phyloP scores from a whole-genome alignment of 345 rosid genomes.

The Bruguiera parviflora region DNA sequence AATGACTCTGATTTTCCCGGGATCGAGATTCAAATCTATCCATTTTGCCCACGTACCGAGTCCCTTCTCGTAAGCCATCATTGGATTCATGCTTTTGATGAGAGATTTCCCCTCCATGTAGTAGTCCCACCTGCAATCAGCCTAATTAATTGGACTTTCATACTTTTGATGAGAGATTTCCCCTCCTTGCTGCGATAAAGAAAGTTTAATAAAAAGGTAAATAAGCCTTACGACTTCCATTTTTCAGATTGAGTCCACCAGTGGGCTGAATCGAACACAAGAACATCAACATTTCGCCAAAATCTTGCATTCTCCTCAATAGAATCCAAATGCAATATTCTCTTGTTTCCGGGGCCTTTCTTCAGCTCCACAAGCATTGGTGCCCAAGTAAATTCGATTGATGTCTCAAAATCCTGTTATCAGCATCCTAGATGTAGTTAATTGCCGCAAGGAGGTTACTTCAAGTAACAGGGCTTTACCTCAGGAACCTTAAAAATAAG shows the following conservation, averaged over 20 bases:
- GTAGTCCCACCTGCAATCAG: constrained; percentile 60
- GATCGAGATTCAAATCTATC: constrained; percentile 59
- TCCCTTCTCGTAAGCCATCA: constrained; percentile 66
- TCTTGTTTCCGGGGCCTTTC: constrained; percentile 48
- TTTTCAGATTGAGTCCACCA: constrained; percentile 97
- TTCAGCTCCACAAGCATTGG: constrained; percentile 84
- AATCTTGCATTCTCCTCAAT: constrained; percentile 90
- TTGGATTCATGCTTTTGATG: constrained; percentile 50
- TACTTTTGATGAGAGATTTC: no score
- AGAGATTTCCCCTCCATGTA: constrained; percentile 53
- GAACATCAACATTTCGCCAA: constrained; percentile 79
- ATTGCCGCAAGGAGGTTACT: not conserved
- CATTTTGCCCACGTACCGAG: constrained; percentile 75
- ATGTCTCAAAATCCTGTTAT: constrained; percentile 66
- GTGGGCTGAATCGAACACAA: constrained; percentile 93
- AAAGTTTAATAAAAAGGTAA: not conserved
- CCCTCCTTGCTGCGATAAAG: no score
- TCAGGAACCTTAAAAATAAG: not conserved
- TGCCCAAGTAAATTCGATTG: constrained; percentile 91
- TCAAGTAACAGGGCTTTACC: no score
- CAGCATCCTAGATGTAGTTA: not conserved
- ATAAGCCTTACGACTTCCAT: constrained; percentile 55
- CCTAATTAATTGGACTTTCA: not conserved
- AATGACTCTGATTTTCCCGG: constrained; percentile 48
- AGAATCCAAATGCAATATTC: constrained; percentile 75